A percentile compares a stretch with the other conserved stretches of the same genome.
Conservation (phyloP, 2,329 filamentous ascomycete genomes). For the Chaetomium olivaceum region DNA sequence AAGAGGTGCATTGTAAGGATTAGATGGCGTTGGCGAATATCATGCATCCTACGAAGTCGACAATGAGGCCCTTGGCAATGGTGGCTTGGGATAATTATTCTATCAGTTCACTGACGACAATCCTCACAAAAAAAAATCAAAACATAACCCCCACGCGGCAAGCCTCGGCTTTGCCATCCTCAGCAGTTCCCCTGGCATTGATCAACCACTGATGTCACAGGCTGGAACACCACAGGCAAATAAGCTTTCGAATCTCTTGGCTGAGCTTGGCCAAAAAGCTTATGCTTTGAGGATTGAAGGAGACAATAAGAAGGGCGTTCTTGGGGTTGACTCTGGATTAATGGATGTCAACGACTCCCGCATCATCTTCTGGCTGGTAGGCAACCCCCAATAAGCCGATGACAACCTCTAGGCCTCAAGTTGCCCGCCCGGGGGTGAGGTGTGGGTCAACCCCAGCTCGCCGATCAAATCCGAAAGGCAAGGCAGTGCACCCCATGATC, state of each 20-base stretch:
- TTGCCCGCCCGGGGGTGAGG: too few species aligned
- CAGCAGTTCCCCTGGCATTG: not conserved
- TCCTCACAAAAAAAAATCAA: not conserved
- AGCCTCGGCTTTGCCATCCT: not conserved
- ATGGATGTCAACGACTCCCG: not conserved
- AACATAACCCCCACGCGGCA: not conserved
- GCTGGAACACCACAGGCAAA: not conserved
- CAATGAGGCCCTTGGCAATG: not conserved
- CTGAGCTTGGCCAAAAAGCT: conserved; percentile 7
- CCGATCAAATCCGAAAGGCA: not conserved
- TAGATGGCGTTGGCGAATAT: conserved; percentile 19
- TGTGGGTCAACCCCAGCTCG: conserved; percentile 2
- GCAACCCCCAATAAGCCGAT: not conserved
- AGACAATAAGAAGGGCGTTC: not conserved
- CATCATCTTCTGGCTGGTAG: not conserved
- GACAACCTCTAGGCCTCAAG: too few species aligned
- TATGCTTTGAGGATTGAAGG: not conserved
- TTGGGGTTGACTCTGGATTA: not conserved
- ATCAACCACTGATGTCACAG: not conserved
- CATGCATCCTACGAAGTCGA: not conserved
- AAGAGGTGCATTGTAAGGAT: conserved; percentile 11
- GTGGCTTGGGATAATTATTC: not conserved
- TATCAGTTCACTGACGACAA: not conserved
- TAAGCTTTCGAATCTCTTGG: not conserved
- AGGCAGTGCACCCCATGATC: not conserved